phyloP scores from a whole-genome alignment of 495 filamentous ascomycete genomes.

The Annulohypoxylon moriforme region DNA sequence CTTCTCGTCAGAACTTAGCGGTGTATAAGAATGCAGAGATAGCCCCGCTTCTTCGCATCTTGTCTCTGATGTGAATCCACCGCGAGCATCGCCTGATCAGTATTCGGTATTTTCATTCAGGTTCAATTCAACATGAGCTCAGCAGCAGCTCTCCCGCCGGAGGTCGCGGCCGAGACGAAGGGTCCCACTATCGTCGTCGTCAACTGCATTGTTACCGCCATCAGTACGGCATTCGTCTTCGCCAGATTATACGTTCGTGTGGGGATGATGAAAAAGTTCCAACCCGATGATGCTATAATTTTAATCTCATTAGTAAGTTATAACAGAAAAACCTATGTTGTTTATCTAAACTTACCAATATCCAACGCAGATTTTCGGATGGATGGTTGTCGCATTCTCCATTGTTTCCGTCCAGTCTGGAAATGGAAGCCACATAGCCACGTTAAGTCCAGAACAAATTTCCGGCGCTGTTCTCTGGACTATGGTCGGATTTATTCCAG shows the following conservation, averaged over 20 bases:
- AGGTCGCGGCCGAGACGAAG: conserved; percentile 19
- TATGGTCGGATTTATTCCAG: conserved; percentile 53
- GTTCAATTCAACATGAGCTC: conserved; percentile 6
- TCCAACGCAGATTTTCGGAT: conserved; percentile 18
- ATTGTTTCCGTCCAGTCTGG: conserved; percentile 26
- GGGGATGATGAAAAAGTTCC: conserved; percentile 35
- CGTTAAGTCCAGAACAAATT: conserved; percentile 42
- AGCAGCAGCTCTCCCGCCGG: neutral
- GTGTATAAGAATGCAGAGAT: neutral
- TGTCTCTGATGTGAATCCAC: neutral
- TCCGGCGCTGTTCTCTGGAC: conserved; percentile 49
- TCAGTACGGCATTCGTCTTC: conserved; percentile 43
- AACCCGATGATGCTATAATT: conserved; percentile 45
- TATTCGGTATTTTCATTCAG: neutral
- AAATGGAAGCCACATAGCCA: conserved; percentile 41
- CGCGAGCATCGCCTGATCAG: neutral
- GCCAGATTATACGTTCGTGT: conserved; percentile 45
- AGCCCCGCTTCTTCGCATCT: conserved; percentile 1
- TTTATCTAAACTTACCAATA: neutral
- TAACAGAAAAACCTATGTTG: neutral
- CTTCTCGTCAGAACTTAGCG: neutral
- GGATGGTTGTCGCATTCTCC: conserved; percentile 23
- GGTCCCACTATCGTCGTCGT: conserved; percentile 36
- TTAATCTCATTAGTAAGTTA: conserved; percentile 30
- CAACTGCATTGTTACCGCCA: conserved; percentile 17